Conservation (phyloP, 352 stramenopile genomes). For the Globisporangium barbulae region DNA sequence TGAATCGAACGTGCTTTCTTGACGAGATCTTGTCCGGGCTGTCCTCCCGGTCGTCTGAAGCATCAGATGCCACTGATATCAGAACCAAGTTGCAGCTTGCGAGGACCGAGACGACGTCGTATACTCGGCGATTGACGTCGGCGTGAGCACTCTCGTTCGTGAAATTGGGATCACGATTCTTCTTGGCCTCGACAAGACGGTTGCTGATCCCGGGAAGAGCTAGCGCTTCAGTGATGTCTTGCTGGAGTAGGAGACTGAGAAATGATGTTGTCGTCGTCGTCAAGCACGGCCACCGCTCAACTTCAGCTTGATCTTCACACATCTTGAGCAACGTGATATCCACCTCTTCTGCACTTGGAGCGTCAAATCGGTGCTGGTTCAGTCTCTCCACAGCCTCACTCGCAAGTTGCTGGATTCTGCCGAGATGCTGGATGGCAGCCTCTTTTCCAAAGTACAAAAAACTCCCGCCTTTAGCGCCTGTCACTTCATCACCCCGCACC, state of each 20-base stretch:
- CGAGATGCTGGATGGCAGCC: constrained; percentile 38
- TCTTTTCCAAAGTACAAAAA: constrained; percentile 61
- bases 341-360: constrained; percentile 27
- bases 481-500: constrained; percentile 29
- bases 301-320: constrained; percentile 40
- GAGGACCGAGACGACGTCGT: constrained; percentile 67
- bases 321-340: constrained; percentile 40
- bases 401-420: constrained; percentile 27
- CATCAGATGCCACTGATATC: constrained; percentile 17
- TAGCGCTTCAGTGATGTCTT: constrained; percentile 23
- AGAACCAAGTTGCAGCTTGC: constrained; percentile 47
- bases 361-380: neutral
- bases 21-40: constrained; percentile 22
- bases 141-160: constrained; percentile 19
- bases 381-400: constrained; percentile 21
- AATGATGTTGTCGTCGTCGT: constrained; percentile 52
- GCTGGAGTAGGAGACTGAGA: constrained; percentile 50
- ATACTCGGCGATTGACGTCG: constrained; percentile 59
- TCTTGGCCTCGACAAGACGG: constrained; percentile 46
- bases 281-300: constrained; percentile 54
- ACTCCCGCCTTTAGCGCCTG: constrained; percentile 32
- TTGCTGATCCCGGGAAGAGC: constrained; percentile 35
- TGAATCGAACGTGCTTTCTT: constrained; percentile 57
- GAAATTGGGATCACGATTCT: constrained; percentile 19
- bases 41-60: constrained; percentile 18